Evolutionary conservation across 164 flowering plant species (phyloP), one percentile per base, ranked within the genome.

Genomic region (Vitis amurensis): DNA sequence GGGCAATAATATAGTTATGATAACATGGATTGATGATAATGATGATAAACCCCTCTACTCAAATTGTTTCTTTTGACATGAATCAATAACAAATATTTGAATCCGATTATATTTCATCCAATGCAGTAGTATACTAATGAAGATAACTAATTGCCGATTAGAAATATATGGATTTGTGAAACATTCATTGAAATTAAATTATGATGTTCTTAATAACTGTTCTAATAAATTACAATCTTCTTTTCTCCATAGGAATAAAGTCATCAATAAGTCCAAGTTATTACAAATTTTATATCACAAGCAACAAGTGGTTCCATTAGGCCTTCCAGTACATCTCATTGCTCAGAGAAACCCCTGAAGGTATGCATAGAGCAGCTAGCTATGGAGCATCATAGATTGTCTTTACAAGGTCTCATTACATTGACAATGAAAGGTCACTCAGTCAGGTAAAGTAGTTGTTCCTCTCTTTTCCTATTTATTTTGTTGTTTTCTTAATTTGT

Each of bases 361-460:
- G 30, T 60, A 17, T 68, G 69, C 65, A 49, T 89, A 7, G 79
- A 83, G 77, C 76, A 83, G 59, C 47, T 85, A 17, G 98, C 94
- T 29, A 77, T 87, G 89, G 78, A 84, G 59, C 82, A 78, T 50
- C 97, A 93, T 56, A 78, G 80, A 51, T 66, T 65, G 27, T 75
- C 89, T 30, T 74, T 93, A 19, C 67, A 67, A 66, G 90, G 89
- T 48, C 60, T 68, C 15, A 69, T 82, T 73, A 71, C 65, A 71
- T 90, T 71, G 81, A 70, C 97, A 88, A 69, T 93, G 94, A 85
- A 77, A 74, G 88, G 86, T 63, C 97, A 91, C 77, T 77, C 87
- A 58, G 70, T 58, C 27, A 79, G 93, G 98, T 92, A 80, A 58
- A 30, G n/a, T 14, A 44, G 0, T 37, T 6, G 44, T 37, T 37